Evolutionary conservation across 768 basidiomycete species (phyloP).

Genomic region (Hygrocybe punicea): DNA sequence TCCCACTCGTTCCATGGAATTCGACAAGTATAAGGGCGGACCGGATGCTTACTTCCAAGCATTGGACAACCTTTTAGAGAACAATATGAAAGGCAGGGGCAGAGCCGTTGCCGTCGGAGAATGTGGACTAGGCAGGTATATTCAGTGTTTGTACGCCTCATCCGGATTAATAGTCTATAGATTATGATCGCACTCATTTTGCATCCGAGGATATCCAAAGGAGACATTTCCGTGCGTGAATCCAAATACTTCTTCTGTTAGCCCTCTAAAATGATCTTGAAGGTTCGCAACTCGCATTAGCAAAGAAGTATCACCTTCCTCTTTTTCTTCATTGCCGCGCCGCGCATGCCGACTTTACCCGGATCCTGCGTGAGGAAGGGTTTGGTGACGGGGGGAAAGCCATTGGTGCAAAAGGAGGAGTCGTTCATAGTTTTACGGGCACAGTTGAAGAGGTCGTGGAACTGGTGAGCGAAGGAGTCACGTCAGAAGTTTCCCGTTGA

Average conservation of each 20-base stretch:
- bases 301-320: slow-evolving; percentile 69
- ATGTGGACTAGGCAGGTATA: slow-evolving; percentile 63
- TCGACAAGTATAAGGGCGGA: slow-evolving; percentile 54
- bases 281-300: slow-evolving; percentile 59
- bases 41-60: slow-evolving; percentile 58
- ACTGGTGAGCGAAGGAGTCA: slow-evolving; percentile 44
- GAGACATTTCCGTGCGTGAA: slow-evolving; percentile 55
- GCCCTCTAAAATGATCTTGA: background rate
- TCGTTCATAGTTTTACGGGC: slow-evolving; percentile 83
- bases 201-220: slow-evolving; percentile 58
- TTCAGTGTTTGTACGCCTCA: background rate
- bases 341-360: slow-evolving; percentile 68
- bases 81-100: slow-evolving; percentile 49
- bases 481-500: background rate
- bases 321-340: slow-evolving; percentile 79
- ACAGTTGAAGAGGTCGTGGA: slow-evolving; percentile 57
- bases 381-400: slow-evolving; percentile 55
- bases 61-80: slow-evolving; percentile 52
- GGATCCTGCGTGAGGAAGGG: slow-evolving; percentile 61
- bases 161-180: slow-evolving; percentile 34
- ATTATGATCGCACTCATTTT: slow-evolving; percentile 74
- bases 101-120: slow-evolving; percentile 74
- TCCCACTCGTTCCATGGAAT: slow-evolving; percentile 70
- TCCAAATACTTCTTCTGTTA: background rate
- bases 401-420: slow-evolving; percentile 64